A percentile compares a stretch with the other conserved stretches of the same genome.
phyloP scores from a whole-genome alignment of 176 grass and related monocot species.

The Eragrostis curvula region DNA sequence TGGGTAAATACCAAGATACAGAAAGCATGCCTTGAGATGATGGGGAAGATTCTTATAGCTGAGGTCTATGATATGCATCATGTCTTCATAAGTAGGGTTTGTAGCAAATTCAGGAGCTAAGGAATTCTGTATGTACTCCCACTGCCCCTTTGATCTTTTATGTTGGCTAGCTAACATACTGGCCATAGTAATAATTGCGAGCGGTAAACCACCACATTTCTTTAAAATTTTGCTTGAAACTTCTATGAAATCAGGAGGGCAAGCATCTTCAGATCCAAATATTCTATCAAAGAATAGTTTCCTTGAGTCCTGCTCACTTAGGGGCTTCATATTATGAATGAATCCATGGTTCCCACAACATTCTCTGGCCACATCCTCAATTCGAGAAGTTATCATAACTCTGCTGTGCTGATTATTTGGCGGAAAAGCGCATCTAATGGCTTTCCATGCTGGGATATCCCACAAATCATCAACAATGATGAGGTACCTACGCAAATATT shows the following conservation, averaged over 20 bases:
- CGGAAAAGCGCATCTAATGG: background rate
- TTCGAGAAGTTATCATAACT: background rate
- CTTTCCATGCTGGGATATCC: background rate
- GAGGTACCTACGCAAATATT: background rate
- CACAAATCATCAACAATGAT: conserved; percentile 13
- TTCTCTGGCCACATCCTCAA: background rate
- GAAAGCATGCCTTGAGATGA: conserved; percentile 41
- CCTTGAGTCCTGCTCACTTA: background rate
- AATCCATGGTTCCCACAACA: background rate
- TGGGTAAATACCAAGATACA: conserved; percentile 40
- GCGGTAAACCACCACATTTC: conserved; percentile 5
- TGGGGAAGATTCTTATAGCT: conserved; percentile 42
- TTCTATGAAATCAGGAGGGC: background rate
- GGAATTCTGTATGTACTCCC: background rate
- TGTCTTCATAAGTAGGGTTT: conserved; percentile 22
- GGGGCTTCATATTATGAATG: background rate
- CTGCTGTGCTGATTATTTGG: background rate
- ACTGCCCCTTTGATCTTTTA: background rate
- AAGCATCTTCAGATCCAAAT: background rate
- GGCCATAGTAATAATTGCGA: background rate
- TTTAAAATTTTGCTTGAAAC: background rate
- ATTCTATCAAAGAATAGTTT: conserved; percentile 1
- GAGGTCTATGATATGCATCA: conserved; percentile 21
- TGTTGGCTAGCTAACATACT: background rate
- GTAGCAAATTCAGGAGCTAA: background rate